Conservation (phyloP, 139 green algal species). For the Diplosphaera chodatii region DNA sequence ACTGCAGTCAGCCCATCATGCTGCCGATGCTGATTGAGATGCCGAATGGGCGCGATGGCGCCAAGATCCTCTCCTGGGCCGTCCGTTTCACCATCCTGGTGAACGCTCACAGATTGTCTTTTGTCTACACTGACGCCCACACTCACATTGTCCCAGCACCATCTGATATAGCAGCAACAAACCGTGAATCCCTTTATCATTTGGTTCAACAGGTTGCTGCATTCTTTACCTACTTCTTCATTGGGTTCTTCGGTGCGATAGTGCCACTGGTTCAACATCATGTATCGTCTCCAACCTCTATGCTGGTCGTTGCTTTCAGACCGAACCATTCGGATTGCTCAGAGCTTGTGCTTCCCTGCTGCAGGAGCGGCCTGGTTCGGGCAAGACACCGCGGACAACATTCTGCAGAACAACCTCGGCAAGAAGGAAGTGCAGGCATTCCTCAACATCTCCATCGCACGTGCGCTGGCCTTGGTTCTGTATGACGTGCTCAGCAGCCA, state of each 20-base stretch:
- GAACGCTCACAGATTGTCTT: neutral
- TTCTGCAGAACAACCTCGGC: constrained; percentile 10
- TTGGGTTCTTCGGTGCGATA: constrained; percentile 19
- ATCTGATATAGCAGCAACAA: no score
- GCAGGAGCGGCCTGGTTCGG: constrained; percentile 11
- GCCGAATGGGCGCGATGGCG: neutral
- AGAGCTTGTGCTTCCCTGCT: no score
- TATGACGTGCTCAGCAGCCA: no score
- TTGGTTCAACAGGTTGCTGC: neutral
- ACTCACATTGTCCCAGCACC: no score
- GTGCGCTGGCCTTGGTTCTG: neutral
- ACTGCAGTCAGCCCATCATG: constrained; percentile 12
- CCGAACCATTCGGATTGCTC: no score
- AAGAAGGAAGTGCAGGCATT: neutral
- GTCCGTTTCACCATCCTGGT: constrained; percentile 1
- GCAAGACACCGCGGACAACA: neutral
- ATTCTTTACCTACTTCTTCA: neutral
- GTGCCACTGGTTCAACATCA: no score
- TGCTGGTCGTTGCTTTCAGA: no score
- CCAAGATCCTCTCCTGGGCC: constrained; percentile 8
- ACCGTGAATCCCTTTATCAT: no score
- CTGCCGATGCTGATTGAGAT: constrained; percentile 16
- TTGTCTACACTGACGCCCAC: neutral
- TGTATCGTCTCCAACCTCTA: no score
- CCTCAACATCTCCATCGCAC: constrained; percentile 5